Base-by-base conservation (phyloP, 1,284 basidiomycete genomes). In the Anthracocystis panici-leucophaei region DNA sequence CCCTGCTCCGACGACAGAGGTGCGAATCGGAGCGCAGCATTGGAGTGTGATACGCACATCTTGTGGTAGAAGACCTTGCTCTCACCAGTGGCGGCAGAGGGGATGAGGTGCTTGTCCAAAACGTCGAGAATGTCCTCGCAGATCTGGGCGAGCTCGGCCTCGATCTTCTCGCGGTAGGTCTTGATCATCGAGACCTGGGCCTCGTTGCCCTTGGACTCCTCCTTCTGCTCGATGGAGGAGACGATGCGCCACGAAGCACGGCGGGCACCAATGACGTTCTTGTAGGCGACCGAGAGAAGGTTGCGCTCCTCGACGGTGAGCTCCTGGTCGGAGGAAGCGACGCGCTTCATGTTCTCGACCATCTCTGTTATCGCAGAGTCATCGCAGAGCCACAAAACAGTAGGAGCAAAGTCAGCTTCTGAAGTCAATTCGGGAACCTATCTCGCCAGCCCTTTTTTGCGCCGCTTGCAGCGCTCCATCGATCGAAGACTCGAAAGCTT, bases 51-150 rank as follows among this genome's bases (percentile, higher is more conserved):
- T 57, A 62, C 65, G 41, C 56, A 96, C 95, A 99, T 98, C 92
- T 99, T 99, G 91, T 98, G 96, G 90, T 99, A 99, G 91, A 99
- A 99, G 78, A 99, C 96, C 90, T 98, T 98, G 78, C 93, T 95
- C 89, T 99, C 97, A 86, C 97, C 96, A 72, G 94, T 93, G 72
- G 94, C 95, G 64, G 96, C 97, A 38, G 94, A 96, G 77, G 97
- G 96, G 85, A 99, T 98, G 82, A 99, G 92, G 90, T 99, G 95
- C 89, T 97, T 94, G 88, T 97, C 95, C 78, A 99, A 93, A 71
- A 99, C 95, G 81, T 95, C 92, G 82, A 99, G 93, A 85, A 99
- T 99, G 87, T 99, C 96, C 89, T 98, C 95, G 89, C 97, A 99
- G 87, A 99, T 98, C 89, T 97, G 95, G 72, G 94, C 94, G 75